A percentile compares a stretch with the other conserved stretches of the same genome.
phyloP scores from a whole-genome alignment of 2,329 filamentous ascomycete species.

The Botrytis fabae region DNA sequence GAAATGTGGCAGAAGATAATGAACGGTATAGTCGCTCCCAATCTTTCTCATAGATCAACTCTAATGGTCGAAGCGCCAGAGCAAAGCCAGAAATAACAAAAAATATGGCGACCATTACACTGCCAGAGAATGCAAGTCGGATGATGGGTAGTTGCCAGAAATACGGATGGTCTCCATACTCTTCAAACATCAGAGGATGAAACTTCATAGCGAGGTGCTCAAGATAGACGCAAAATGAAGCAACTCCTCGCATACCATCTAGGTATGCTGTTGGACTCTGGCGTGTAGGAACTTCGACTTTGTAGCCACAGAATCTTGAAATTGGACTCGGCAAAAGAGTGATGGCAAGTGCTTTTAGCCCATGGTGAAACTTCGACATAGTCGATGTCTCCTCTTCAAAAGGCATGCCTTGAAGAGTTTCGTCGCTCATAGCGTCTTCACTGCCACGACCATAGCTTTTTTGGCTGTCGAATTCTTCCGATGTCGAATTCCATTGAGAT shows the following conservation, averaged over 20 bases:
- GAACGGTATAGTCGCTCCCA: not conserved
- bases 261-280: not conserved
- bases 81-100: not conserved
- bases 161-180: not conserved
- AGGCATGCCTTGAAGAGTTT: not conserved
- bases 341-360: not conserved
- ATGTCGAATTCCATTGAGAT: not conserved
- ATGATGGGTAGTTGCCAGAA: not conserved
- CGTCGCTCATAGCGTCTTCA: not conserved
- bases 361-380: not conserved
- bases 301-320: not conserved
- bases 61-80: not conserved
- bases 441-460: not conserved
- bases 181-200: not conserved
- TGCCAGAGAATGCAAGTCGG: not conserved
- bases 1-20: not conserved
- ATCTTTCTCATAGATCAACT: not conserved
- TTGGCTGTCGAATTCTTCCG: not conserved
- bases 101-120: not conserved
- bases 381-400: not conserved
- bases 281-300: not conserved
- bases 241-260: not conserved
- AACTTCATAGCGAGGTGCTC: not conserved
- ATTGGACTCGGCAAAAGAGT: not conserved
- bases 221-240: not conserved